phyloP scores from a whole-genome alignment of 805 yeast genomes.

The Babjeviella inositovora region DNA sequence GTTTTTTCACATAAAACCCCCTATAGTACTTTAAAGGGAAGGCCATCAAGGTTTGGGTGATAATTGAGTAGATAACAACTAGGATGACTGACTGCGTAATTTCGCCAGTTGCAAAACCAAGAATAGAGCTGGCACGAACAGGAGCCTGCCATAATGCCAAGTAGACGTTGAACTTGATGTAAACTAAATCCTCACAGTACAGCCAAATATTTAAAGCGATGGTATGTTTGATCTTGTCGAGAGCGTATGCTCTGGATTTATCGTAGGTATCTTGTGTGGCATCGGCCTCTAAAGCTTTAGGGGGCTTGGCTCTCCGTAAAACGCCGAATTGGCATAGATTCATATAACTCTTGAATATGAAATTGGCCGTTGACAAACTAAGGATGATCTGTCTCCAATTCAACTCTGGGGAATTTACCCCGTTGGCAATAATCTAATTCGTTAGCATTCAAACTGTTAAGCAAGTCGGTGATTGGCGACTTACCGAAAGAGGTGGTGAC shows the following conservation, averaged over 20 bases:
- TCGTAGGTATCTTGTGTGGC: conserved; percentile 59
- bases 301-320: conserved; percentile 38
- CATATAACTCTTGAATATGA: conserved; percentile 57
- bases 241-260: conserved; percentile 64
- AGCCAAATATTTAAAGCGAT: conserved; percentile 34
- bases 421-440: conserved; percentile 23
- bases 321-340: conserved; percentile 65
- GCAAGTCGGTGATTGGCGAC: too few relatives aligned
- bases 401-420: too few relatives aligned
- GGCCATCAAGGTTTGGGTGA: conserved; percentile 35
- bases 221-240: conserved; percentile 62
- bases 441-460: too few relatives aligned
- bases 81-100: conserved; percentile 63
- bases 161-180: conserved; percentile 38
- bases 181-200: conserved; percentile 36
- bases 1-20: conserved; percentile 82
- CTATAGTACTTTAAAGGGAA: conserved; percentile 63
- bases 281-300: conserved; percentile 48
- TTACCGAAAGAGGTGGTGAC: too few relatives aligned
- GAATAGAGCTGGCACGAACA: conserved; percentile 2
- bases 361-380: too few relatives aligned
- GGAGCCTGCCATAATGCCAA: conserved; percentile 7
- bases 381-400: too few relatives aligned
- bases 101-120: conserved; percentile 27
- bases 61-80: conserved; percentile 27